phyloP scores from a whole-genome alignment of 192 early-diverging fungal genomes.

The Neocallimastix lanati region DNA sequence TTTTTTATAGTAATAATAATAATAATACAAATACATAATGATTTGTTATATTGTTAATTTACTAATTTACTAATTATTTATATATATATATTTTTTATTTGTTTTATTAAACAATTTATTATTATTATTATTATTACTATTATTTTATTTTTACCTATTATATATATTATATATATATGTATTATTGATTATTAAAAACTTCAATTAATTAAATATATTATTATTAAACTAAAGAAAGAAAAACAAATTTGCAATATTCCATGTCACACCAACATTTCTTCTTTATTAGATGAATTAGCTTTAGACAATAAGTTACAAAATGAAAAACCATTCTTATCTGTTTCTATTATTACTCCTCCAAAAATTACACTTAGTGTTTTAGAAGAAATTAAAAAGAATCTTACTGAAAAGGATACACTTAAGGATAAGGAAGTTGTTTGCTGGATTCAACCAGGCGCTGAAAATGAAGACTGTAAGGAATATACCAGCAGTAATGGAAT shows the following conservation, averaged over 20 bases:
- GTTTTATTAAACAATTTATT: too few species aligned
- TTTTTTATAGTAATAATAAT: too few species aligned
- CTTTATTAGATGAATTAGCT: not conserved
- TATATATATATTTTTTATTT: too few species aligned
- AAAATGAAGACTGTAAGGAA: not conserved
- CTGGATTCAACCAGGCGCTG: not conserved
- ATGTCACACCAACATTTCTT: not conserved
- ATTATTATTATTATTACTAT: too few species aligned
- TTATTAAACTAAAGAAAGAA: not conserved
- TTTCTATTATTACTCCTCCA: not conserved
- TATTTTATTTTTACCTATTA: too few species aligned
- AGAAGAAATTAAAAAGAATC: not conserved
- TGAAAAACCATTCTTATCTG: not conserved
- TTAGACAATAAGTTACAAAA: not conserved
- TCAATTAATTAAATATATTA: too few species aligned
- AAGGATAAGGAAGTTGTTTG: not conserved
- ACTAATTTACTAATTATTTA: too few species aligned
- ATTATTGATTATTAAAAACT: too few species aligned
- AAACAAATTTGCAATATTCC: not conserved
- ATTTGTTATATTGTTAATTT: too few species aligned
- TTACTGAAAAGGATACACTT: not conserved
- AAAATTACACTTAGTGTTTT: not conserved
- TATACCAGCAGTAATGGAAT: not conserved
- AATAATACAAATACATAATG: too few species aligned
- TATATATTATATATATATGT: too few species aligned